These are phyloP conservation scores for Venturia pyrina DNA, from an alignment of 2,329 filamentous ascomycete genomes.

Conservation along the genomic window DNA sequence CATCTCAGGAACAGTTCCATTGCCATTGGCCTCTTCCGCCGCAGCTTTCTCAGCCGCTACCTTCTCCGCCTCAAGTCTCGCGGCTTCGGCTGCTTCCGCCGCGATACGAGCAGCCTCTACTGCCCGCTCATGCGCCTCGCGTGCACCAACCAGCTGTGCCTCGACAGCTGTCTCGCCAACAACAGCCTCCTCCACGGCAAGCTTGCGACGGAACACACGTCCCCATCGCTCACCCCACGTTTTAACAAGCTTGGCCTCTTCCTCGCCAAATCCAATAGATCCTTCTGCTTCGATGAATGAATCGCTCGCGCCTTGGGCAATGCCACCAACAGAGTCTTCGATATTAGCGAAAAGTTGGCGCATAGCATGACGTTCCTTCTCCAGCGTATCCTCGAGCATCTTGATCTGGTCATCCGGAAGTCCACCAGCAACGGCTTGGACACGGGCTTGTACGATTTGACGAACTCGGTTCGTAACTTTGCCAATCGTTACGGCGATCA, in stretches of 20 bases:
- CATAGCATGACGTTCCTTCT: conserved; percentile 63
- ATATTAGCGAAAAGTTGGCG: conserved; percentile 70
- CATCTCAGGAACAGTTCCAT: conserved; percentile 1
- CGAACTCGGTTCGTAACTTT: conserved; percentile 84
- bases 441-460: conserved; percentile 60
- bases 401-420: conserved; percentile 39
- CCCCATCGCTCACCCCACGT: conserved; percentile 83
- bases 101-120: background rate
- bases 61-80: conserved; percentile 3
- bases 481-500: conserved; percentile 76
- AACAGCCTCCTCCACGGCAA: conserved; percentile 68
- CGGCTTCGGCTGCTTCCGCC: background rate
- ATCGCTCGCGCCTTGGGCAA: conserved; percentile 65
- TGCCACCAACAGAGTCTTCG: conserved; percentile 63
- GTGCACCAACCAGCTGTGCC: conserved; percentile 28
- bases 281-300: conserved; percentile 57
- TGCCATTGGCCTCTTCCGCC: conserved; percentile 3
- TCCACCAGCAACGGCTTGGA: conserved; percentile 26
- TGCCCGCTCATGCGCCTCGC: conserved; percentile 7
- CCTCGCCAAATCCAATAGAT: conserved; percentile 20
- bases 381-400: conserved; percentile 55
- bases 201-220: conserved; percentile 70
- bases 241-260: conserved; percentile 51
- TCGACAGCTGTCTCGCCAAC: conserved; percentile 46
- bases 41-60: conserved; percentile 14